Evolutionary conservation across 192 early-diverging fungal species (phyloP), one percentile per base, ranked within the genome.

Genomic region (Glomus cerebriforme): DNA sequence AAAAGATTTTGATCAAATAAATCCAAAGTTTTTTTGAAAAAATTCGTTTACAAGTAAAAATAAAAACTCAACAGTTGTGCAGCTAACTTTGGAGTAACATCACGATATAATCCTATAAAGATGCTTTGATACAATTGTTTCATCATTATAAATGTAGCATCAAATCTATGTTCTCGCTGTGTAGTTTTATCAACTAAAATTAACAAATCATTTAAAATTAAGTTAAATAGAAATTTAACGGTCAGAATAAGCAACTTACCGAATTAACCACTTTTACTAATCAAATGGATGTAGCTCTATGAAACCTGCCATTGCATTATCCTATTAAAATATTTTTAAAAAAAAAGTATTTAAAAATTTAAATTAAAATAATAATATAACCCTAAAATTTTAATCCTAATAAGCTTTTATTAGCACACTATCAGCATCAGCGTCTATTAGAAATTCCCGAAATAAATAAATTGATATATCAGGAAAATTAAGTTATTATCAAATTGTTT

Each of bases 41-140:
- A 43, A 43, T 85, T 86, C 66, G 66, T 87, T 85, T 95, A 97
- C 92, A 93, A 96, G 39, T 91, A 94, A 85, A 99, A 98, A 79
- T 98, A 99, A n/a, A 99, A 83, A 1, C 97, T 97, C 98, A 99
- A 63, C 94, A 15, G 92, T 83, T 13, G 93, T 94, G 32, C 98
- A 15, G 93, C 93, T 70, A 98, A 88, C 65, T 96, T 99, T 47
- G 98, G 92, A 0, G 90, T 76, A 4, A 99, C 79, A 13, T 97
- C 98, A n/a, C 95, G 89, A 83, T 99, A 99, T 3, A 99, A 87
- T 9, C 95, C 96, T 22, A 88, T 58, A 22, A 90, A 84, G 93
- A 79, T 94, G 89, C 8, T 84, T 82, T 34, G 80, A 79, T 49
- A 91, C 70, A 26, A 95, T 90, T 77, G 81, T 29, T 86, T 84